Base-by-base conservation (phyloP, 371 early-diverging fungal species). In the Rhizomucor pusillus region DNA sequence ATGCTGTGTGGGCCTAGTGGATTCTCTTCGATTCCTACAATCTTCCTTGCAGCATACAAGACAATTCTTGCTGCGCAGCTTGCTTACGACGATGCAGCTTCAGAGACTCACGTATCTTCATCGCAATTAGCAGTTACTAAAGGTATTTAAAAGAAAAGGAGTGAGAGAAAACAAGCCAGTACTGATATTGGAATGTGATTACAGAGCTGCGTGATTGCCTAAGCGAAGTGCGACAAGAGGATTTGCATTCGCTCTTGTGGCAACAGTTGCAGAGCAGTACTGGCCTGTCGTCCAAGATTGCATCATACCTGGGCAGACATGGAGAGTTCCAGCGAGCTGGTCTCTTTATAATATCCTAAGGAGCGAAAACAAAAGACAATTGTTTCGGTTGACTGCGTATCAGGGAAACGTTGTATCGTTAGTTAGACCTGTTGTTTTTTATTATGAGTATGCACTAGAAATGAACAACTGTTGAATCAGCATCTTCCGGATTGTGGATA, bases 1-100 rank as follows among this genome's bases (percentile, higher is more conserved):
- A 74, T 70, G 68, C 59, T 60, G 20, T 47, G 63, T 40, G 78
- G 78, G 1, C 78, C 78, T 41, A 72, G 54, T 57, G 78, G 78
- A 51, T 45, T 77, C 5, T 65, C 71, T 3, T 67, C 72, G 1
- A 52, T 51, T 24, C 56, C 53, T 10, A 45, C 46, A 24, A 52
- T 74, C n/a, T 77, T 77, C 44, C 50, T 66, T 23, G 58, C 64
- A 23, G 53, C 62, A 9, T 77, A 77, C 47, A 52, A 64, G 29
- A 45, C 55, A 2, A 36, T 70, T 2, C 24, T 61, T 22, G 50
- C 56, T 14, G 40, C 51, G 1, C 45, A 34, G 5, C 54, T 43
- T 20, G 39, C 60, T 25, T 59, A 63, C 33, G 34, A 58, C n/a
- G 50, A 61, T 39, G 29, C 29, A 29, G 29, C 29, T 29, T 3